Evolutionary conservation across 2,329 filamentous ascomycete genomes (phyloP).

Genomic region (Dactylellina parvicollis): DNA sequence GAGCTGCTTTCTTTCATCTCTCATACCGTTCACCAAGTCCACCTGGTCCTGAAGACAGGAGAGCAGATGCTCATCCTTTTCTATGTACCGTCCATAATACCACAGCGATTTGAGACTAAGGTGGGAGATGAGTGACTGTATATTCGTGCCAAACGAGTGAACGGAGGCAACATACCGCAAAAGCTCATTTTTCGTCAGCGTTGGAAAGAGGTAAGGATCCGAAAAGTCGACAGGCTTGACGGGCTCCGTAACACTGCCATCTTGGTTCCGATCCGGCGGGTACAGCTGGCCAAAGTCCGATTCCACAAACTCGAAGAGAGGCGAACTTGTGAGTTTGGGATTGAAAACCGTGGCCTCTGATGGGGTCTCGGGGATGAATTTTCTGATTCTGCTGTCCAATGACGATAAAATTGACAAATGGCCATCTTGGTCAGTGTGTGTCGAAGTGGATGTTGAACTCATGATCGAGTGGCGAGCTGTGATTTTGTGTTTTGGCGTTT

Average conservation of each 20-base stretch:
- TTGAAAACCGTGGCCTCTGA: conserved; percentile 40
- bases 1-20: neutral
- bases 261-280: neutral
- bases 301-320: conserved; percentile 35
- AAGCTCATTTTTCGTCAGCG: conserved; percentile 61
- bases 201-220: conserved; percentile 60
- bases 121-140: neutral
- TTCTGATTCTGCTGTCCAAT: conserved; percentile 9
- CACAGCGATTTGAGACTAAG: conserved; percentile 61
- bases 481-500: neutral
- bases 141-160: neutral
- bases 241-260: conserved; percentile 34
- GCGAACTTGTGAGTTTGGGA: conserved; percentile 24
- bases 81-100: conserved; percentile 63
- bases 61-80: conserved; percentile 62
- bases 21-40: conserved; percentile 58
- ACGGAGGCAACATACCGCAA: conserved; percentile 56
- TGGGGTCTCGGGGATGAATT: conserved; percentile 22
- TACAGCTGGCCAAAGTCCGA: conserved; percentile 23
- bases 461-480: neutral
- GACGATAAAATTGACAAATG: conserved; percentile 21
- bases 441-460: neutral
- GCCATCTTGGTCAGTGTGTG: too few species aligned
- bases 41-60: conserved; percentile 63
- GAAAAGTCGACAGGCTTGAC: conserved; percentile 53